Evolutionary conservation across 345 rosid genomes (phyloP).

Genomic region (Excoecaria cochinchinensis): DNA sequence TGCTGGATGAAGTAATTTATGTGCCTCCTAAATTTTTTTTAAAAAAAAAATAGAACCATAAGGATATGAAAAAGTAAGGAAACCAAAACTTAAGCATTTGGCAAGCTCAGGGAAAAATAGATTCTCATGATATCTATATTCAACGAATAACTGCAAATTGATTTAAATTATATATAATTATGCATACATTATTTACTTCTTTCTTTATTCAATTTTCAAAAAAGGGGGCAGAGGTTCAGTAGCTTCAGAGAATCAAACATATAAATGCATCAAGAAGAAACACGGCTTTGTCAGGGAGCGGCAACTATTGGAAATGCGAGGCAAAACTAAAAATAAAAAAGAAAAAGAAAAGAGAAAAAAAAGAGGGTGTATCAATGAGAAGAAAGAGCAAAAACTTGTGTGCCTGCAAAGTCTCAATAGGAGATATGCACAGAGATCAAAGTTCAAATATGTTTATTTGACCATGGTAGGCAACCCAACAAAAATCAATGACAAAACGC

Average conservation of each 20-base stretch:
- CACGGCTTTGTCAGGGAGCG: background rate
- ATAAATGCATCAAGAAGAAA: background rate
- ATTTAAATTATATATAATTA: background rate
- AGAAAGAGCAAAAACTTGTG: background rate
- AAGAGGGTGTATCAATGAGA: background rate
- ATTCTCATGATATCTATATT: background rate
- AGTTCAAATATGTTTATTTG: background rate
- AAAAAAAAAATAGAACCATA: slow-evolving; percentile 1
- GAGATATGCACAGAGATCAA: background rate
- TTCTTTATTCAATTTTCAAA: background rate
- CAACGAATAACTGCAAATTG: background rate
- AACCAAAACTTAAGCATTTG: background rate
- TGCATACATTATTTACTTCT: background rate
- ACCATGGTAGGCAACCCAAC: background rate
- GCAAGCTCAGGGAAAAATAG: background rate
- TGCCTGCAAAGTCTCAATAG: background rate
- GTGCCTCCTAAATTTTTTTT: slow-evolving; percentile 91
- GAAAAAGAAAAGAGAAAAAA: background rate
- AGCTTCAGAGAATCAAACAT: background rate
- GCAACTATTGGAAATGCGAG: background rate
- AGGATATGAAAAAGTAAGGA: background rate
- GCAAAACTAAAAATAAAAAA: background rate
- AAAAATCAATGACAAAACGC: background rate
- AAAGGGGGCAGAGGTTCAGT: background rate
- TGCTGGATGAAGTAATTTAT: slow-evolving; percentile 89